Evolutionary conservation across 371 early-diverging fungal species (phyloP).

Genomic region (Dichotomocladium elegans): DNA sequence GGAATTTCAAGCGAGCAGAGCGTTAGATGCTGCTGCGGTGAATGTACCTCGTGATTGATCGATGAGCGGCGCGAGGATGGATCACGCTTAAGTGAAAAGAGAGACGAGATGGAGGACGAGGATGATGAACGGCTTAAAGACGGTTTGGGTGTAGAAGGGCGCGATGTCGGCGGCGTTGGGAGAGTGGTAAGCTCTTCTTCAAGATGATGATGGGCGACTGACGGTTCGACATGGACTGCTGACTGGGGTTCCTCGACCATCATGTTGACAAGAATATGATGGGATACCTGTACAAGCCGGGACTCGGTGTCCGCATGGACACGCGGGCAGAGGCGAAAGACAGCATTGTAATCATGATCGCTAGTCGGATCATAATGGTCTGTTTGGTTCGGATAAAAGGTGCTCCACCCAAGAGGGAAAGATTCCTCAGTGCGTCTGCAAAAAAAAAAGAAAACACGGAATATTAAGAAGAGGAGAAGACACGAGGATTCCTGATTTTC

Average conservation of each 20-base stretch:
- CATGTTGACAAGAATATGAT: conserved; percentile 23
- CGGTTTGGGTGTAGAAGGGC: conserved; percentile 22
- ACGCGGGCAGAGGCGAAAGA: conserved; percentile 29
- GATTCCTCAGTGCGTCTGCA: conserved; percentile 15
- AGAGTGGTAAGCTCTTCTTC: conserved; percentile 1
- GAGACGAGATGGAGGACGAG: conserved; percentile 30
- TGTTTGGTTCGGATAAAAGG: conserved; percentile 17
- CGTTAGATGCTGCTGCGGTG: conserved; percentile 3
- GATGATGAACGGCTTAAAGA: conserved; percentile 35
- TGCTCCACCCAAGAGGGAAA: conserved; percentile 26
- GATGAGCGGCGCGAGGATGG: conserved; percentile 13
- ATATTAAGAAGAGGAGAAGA: neutral
- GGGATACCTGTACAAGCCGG: conserved; percentile 18
- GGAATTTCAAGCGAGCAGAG: conserved; percentile 41
- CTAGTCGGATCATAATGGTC: conserved; percentile 13
- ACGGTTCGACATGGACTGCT: neutral
- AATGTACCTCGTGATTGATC: conserved; percentile 12
- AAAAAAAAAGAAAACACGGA: neutral
- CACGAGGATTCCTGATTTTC: no score
- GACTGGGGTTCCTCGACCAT: conserved; percentile 15
- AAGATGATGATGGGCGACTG: neutral
- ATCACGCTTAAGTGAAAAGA: conserved; percentile 14
- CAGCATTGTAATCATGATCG: conserved; percentile 23
- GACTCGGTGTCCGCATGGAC: conserved; percentile 26
- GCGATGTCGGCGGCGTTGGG: conserved; percentile 12